phyloP scores from a whole-genome alignment of 2,329 filamentous ascomycete species.

The Pseudomassariella vexata region DNA sequence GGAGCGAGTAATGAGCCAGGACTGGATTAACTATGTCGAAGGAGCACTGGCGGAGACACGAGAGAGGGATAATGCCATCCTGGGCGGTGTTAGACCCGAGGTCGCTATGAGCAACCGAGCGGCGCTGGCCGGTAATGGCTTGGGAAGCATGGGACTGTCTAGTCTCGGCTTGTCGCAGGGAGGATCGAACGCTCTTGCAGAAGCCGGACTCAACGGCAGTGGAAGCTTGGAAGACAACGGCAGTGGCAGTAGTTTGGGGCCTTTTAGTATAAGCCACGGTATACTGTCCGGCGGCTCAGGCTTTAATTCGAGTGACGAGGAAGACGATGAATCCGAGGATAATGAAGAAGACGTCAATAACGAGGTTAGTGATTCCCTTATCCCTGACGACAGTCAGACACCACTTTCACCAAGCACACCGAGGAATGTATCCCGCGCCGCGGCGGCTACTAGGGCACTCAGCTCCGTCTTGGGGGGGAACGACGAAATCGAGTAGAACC shows the following conservation, averaged over 20 bases:
- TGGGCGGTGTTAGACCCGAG: constrained; percentile 90
- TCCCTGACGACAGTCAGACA: background rate
- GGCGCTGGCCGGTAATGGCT: constrained; percentile 43
- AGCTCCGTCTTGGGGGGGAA: constrained; percentile 4
- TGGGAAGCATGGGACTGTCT: constrained; percentile 44
- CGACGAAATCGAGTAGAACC: no score
- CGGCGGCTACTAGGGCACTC: constrained; percentile 2
- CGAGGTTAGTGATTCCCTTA: constrained; percentile 50
- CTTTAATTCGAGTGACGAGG: constrained; percentile 93
- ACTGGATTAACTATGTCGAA: constrained; percentile 94
- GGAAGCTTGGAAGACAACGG: constrained; percentile 58
- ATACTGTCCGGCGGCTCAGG: constrained; percentile 67
- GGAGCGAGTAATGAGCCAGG: constrained; percentile 80
- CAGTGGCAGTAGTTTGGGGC: constrained; percentile 60
- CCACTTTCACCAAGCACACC: background rate
- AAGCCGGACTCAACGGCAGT: constrained; percentile 73
- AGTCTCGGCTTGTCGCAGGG: constrained; percentile 34
- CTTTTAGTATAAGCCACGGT: constrained; percentile 67
- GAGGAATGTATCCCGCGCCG: background rate
- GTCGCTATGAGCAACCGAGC: constrained; percentile 77
- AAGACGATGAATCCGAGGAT: constrained; percentile 89
- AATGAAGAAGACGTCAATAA: constrained; percentile 69
- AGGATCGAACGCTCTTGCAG: constrained; percentile 64
- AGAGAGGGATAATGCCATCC: constrained; percentile 95
- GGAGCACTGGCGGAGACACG: constrained; percentile 87